Conservation (phyloP, 1,284 basidiomycete species). For the Cryptococcus sp. region DNA sequence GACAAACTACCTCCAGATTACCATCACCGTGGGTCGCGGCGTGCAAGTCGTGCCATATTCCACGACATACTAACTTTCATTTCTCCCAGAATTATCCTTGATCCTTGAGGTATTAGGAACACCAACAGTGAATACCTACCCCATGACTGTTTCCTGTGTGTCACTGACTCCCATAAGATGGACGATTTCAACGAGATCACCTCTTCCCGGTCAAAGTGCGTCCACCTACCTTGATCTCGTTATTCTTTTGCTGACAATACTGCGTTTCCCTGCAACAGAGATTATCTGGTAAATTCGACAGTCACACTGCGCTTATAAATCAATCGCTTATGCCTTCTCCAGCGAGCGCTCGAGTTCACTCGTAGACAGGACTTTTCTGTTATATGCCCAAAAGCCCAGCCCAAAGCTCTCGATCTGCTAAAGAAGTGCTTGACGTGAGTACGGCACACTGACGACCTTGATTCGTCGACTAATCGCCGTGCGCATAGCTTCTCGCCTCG, state of each 20-base stretch:
- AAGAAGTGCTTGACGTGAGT: slow-evolving; percentile 77
- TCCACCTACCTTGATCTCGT: slow-evolving; percentile 1
- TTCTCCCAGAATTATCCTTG: slow-evolving; percentile 55
- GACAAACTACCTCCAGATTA: slow-evolving; percentile 28
- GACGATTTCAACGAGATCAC: slow-evolving; percentile 69
- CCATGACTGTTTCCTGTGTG: background rate
- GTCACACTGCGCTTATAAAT: background rate
- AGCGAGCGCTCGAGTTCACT: slow-evolving; percentile 83
- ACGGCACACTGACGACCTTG: background rate
- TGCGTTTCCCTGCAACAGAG: slow-evolving; percentile 45
- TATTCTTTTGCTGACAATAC: slow-evolving; percentile 1
- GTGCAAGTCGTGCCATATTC: background rate
- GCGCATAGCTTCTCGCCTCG: slow-evolving; percentile 73
- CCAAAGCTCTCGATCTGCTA: slow-evolving; percentile 84
- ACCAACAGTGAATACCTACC: slow-evolving; percentile 49
- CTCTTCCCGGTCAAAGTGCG: slow-evolving; percentile 68
- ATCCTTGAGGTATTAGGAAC: slow-evolving; percentile 64
- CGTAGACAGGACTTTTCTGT: slow-evolving; percentile 75
- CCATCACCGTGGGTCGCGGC: slow-evolving; percentile 40
- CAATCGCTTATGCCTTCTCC: slow-evolving; percentile 4
- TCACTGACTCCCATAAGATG: slow-evolving; percentile 41
- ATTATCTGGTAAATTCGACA: slow-evolving; percentile 65
- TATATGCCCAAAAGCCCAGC: slow-evolving; percentile 80
- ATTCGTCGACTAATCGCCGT: slow-evolving; percentile 21
- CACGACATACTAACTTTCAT: slow-evolving; percentile 3